Evolutionary conservation across 768 basidiomycete genomes (phyloP).

Genomic region (Leucosporidium scottii): DNA sequence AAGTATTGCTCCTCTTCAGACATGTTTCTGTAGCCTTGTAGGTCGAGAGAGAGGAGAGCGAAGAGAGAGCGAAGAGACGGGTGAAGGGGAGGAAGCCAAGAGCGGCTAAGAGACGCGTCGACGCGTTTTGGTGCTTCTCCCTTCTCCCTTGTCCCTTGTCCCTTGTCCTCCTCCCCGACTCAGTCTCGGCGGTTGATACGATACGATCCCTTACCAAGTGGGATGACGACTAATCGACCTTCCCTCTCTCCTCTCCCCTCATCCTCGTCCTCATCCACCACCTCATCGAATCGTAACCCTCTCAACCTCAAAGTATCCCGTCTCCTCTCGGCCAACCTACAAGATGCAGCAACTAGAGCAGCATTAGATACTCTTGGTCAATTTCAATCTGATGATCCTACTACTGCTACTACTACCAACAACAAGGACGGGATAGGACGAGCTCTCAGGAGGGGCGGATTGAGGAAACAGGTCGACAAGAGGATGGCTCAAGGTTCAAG

Average conservation of each 20-base stretch:
- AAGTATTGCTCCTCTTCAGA: constrained; percentile 83
- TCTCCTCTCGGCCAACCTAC: constrained; percentile 32
- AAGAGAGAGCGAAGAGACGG: no score
- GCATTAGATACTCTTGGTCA: constrained; percentile 35
- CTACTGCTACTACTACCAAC: neutral
- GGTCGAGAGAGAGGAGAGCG: no score
- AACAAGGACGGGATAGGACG: constrained; percentile 44
- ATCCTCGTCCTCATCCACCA: neutral
- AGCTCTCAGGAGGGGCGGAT: constrained; percentile 64
- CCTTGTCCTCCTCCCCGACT: no score
- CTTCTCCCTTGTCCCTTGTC: no score
- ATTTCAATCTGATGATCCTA: constrained; percentile 11
- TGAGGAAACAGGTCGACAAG: constrained; percentile 76
- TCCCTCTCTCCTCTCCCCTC: neutral
- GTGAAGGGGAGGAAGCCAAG: no score
- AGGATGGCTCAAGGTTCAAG: constrained; percentile 73
- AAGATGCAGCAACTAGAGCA: constrained; percentile 29
- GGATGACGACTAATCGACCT: neutral
- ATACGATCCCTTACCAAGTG: no score
- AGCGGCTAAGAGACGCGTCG: no score
- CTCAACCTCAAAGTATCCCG: constrained; percentile 32
- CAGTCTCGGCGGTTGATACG: no score
- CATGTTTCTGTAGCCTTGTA: no score
- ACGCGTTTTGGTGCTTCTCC: no score
- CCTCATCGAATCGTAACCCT: constrained; percentile 22